Base-by-base conservation (phyloP, 2,329 filamentous ascomycete genomes). In the Cordyceps cicadae region DNA sequence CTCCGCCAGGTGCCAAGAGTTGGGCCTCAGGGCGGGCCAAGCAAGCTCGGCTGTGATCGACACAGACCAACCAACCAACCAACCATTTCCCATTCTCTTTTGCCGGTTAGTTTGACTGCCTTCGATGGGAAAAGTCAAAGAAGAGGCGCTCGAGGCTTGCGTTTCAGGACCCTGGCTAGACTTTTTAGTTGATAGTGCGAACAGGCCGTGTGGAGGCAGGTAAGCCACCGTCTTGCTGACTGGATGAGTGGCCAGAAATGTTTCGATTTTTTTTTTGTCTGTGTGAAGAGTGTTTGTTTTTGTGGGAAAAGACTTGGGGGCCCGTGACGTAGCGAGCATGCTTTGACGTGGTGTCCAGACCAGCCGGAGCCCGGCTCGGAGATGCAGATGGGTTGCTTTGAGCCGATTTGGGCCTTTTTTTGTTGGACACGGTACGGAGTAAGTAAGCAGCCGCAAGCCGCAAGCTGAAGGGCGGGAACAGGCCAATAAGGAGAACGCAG, bases 81-180 rank as follows among this genome's bases (percentile, higher is more conserved):
- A n/a, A n/a, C n/a, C n/a, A n/a, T 24, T 24, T 24, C 24, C 24
- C 24, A 2, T 24, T 55, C 32, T 34, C 37, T 26, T 43, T 54
- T 54, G 14, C 6, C 12, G 26, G 41, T 46, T 55, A 37, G 51
- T 4, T 39, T 9, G 54, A 56, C 54, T 43, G 43, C 26, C 26
- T 55, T 55, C 54, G 37, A 54, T 45, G 37, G 24, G 50, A 54
- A 54, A n/a, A 41, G 19, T 29, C 7, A 29, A 43, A 43, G 14
- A 54, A 52, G 32, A 37, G 43, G 37, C 39, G 50, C 39, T 26
- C 24, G 15, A 39, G 51, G 51, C 41, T 48, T 39, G 52, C 51
- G 59, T 60, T 60, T 60, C 59, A 60, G 29, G 53, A 21, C 52
- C 51, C 45, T 60, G 45, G 45, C 52, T 55, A 60, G 34, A 37